phyloP scores from a whole-genome alignment of 129 eudicot species.

The Cynara cardunculus region DNA sequence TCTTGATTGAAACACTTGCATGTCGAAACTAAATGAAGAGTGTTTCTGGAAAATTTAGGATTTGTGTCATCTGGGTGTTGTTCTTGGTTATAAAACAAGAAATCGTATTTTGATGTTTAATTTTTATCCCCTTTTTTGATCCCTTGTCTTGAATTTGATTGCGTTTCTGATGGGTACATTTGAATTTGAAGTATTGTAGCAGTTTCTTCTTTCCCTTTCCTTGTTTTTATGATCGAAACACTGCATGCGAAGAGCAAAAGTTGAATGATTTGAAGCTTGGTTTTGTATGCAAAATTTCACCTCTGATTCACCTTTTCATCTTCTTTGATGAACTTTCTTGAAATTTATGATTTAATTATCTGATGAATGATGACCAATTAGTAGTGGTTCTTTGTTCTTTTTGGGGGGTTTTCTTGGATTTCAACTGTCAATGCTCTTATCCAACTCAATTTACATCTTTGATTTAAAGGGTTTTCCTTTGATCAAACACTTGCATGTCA shows the following conservation, averaged over 20 bases:
- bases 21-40: not conserved
- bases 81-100: not conserved
- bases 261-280: constrained; percentile 3
- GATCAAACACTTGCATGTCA: not conserved
- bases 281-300: not conserved
- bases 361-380: not conserved
- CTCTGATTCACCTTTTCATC: not conserved
- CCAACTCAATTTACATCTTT: not conserved
- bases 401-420: not conserved
- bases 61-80: not conserved
- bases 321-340: not conserved
- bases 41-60: not conserved
- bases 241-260: constrained; percentile 1
- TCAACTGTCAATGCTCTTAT: not conserved
- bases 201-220: not conserved
- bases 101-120: not conserved
- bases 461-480: not conserved
- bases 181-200: not conserved
- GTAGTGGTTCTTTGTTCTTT: not conserved
- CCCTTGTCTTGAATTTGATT: not conserved
- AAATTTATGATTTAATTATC: not conserved
- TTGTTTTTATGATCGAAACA: not conserved
- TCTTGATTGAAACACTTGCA: constrained; percentile 16
- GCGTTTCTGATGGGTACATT: constrained; percentile 5
- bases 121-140: not conserved